Conservation (phyloP, 1,139 yeast genomes). For the Zygosaccharomyces sapae region DNA sequence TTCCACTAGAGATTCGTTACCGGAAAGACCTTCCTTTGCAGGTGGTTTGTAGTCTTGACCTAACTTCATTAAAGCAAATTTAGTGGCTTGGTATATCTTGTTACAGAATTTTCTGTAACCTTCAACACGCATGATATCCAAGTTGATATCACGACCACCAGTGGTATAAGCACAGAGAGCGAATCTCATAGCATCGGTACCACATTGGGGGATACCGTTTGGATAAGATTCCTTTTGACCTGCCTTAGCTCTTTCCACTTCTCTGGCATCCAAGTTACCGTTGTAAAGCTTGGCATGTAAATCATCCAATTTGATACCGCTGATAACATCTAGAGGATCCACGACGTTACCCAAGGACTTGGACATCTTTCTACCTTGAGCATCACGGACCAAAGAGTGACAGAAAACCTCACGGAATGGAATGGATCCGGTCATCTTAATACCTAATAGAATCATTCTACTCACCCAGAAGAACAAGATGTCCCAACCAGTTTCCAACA, state of each 20-base stretch:
- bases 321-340: conserved; percentile 91
- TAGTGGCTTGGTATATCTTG: conserved; percentile 98
- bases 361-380: conserved; percentile 99
- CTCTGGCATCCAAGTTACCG: conserved; percentile 90
- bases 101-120: conserved; percentile 99
- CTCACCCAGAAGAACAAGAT: conserved; percentile 98
- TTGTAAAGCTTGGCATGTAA: conserved; percentile 70
- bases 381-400: conserved; percentile 96
- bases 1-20: conserved; percentile 88
- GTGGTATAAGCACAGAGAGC: conserved; percentile 98
- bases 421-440: conserved; percentile 82
- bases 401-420: conserved; percentile 98
- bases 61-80: conserved; percentile 88
- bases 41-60: conserved; percentile 88
- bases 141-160: conserved; percentile 96
- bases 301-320: conserved; percentile 75
- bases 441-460: conserved; percentile 89
- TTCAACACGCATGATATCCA: conserved; percentile 94
- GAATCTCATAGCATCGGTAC: conserved; percentile 97
- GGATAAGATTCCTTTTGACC: conserved; percentile 93
- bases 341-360: conserved; percentile 94
- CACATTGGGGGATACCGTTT: conserved; percentile 97
- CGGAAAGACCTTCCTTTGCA: conserved; percentile 55
- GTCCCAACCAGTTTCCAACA: conserved; percentile 99
- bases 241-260: conserved; percentile 76